Evolutionary conservation across 768 basidiomycete species (phyloP).

Genomic region (Kwoniella shandongensis): DNA sequence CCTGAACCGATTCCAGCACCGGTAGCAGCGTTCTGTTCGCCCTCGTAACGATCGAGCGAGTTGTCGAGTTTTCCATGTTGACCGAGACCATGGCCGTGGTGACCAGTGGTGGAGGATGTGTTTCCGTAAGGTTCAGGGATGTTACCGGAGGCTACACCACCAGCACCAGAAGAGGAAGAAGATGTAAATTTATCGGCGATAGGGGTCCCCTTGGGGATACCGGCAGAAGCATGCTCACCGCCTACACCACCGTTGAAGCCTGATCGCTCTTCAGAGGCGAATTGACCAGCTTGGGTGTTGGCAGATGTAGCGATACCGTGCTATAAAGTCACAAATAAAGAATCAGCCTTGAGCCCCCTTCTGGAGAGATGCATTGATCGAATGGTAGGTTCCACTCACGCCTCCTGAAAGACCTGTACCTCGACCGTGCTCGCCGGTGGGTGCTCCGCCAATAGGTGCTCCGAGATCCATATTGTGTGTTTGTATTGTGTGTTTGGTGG

Average conservation of each 20-base stretch:
- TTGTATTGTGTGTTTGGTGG: constrained; percentile 6
- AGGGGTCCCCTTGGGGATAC: constrained; percentile 20
- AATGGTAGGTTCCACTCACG: constrained; percentile 18
- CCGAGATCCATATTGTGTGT: constrained; percentile 27
- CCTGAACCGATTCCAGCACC: neutral
- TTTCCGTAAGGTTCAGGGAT: constrained; percentile 8
- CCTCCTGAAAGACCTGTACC: constrained; percentile 43
- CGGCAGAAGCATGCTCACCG: constrained; percentile 42
- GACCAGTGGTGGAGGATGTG: too few relatives aligned
- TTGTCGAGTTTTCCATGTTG: neutral
- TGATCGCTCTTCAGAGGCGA: constrained; percentile 19
- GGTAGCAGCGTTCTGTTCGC: neutral
- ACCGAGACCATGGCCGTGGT: constrained; percentile 1
- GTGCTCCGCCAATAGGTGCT: constrained; percentile 27
- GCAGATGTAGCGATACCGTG: constrained; percentile 20
- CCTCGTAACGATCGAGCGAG: constrained; percentile 5
- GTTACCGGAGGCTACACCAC: constrained; percentile 15
- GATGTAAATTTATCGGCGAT: constrained; percentile 37
- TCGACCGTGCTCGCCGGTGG: constrained; percentile 39
- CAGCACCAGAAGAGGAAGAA: constrained; percentile 1
- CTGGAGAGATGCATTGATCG: too few relatives aligned
- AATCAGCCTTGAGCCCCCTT: too few relatives aligned
- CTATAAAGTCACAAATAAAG: constrained; percentile 1
- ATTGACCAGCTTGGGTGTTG: constrained; percentile 30
- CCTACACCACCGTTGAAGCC: constrained; percentile 40